These are phyloP conservation scores for Cicer judaicum DNA, from an alignment of 306 rosid genomes.

Conservation along the genomic window DNA sequence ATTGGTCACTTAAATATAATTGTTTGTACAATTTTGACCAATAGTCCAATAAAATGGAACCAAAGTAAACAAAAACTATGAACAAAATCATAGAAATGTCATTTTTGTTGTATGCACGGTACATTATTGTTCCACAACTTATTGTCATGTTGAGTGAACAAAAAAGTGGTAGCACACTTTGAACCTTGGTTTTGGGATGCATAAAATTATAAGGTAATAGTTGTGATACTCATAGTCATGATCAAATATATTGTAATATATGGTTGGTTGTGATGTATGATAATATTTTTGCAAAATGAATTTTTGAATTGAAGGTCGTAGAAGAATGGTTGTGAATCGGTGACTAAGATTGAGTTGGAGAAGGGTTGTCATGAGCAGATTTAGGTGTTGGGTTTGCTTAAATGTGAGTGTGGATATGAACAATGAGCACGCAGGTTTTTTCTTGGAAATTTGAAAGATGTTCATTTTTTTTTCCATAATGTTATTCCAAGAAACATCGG, in stretches of 20 bases:
- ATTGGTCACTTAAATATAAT: not conserved
- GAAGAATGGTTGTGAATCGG: conserved; percentile 8
- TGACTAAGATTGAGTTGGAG: not conserved
- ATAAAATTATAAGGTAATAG: not conserved
- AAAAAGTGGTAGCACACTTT: conserved; percentile 13
- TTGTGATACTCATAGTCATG: not conserved
- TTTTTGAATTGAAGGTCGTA: not conserved
- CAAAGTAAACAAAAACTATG: conserved; percentile 11
- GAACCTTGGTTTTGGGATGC: not conserved
- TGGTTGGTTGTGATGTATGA: not conserved
- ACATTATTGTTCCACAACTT: conserved; percentile 19
- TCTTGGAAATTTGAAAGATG: conserved; percentile 27
- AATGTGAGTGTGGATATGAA: not conserved
- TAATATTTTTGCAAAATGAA: not conserved
- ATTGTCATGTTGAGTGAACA: conserved; percentile 35
- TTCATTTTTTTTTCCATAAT: not conserved
- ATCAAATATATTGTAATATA: too few relatives aligned
- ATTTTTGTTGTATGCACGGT: conserved; percentile 34
- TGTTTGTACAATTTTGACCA: conserved; percentile 5
- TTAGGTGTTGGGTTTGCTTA: conserved; percentile 4
- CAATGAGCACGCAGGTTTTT: not conserved
- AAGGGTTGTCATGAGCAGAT: not conserved
- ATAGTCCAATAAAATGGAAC: conserved; percentile 32
- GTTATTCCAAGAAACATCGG: not conserved
- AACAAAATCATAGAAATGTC: conserved; percentile 30